Conservation (phyloP, 768 basidiomycete genomes). For the Omphalotus guepiniiformis region DNA sequence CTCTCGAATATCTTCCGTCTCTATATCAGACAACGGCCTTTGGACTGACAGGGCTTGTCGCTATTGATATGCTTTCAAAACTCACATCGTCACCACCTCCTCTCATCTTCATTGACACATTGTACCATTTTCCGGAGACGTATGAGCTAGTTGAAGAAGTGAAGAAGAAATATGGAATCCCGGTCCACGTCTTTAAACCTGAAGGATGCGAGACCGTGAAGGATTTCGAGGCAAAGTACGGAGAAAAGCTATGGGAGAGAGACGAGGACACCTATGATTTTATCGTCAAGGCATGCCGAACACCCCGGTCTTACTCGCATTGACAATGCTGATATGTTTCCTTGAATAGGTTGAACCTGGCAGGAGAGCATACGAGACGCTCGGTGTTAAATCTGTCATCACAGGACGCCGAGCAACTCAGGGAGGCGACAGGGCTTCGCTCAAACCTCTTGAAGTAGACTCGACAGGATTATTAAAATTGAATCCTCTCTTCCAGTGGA, state of each 20-base stretch:
- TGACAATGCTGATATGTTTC: neutral
- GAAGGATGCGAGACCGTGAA: conserved; percentile 57
- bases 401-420: conserved; percentile 95
- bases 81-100: conserved; percentile 66
- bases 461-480: conserved; percentile 87
- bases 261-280: conserved; percentile 90
- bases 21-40: conserved; percentile 96
- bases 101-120: conserved; percentile 93
- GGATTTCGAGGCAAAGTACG: conserved; percentile 80
- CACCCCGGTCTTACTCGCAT: neutral
- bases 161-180: conserved; percentile 64
- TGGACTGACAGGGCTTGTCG: conserved; percentile 90
- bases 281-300: conserved; percentile 70
- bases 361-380: conserved; percentile 75
- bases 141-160: conserved; percentile 86
- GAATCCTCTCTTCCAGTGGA: conserved; percentile 91
- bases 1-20: conserved; percentile 68
- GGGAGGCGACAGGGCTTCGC: conserved; percentile 79
- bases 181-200: conserved; percentile 77
- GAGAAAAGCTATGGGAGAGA: conserved; percentile 79
- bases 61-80: conserved; percentile 92
- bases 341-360: conserved; percentile 82
- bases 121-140: conserved; percentile 95
- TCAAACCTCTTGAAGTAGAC: conserved; percentile 89
- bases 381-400: conserved; percentile 81